Conservation (phyloP, 768 basidiomycete genomes). For the Cyclocybe cylindracea region DNA sequence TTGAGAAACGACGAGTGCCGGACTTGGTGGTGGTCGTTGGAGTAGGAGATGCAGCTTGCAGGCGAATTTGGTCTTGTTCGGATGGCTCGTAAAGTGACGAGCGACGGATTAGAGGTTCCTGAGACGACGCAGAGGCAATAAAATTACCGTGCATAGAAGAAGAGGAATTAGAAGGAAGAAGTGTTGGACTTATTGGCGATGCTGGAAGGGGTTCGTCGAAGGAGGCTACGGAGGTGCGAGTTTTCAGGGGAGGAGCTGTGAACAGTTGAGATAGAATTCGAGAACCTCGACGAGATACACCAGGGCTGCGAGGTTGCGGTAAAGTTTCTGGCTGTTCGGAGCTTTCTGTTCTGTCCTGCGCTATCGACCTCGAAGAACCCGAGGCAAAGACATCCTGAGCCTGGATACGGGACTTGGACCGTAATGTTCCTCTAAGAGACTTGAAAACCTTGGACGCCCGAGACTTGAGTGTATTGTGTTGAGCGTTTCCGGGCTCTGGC, state of each 20-base stretch:
- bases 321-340: constrained; percentile 10
- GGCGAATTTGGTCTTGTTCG: constrained; percentile 13
- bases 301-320: constrained; percentile 31
- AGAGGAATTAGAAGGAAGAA: constrained; percentile 14
- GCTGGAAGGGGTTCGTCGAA: constrained; percentile 29
- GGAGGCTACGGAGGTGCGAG: constrained; percentile 23
- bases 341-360: constrained; percentile 8
- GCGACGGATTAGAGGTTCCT: constrained; percentile 4
- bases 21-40: constrained; percentile 30
- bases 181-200: constrained; percentile 17
- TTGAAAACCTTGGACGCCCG: constrained; percentile 41
- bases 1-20: constrained; percentile 37
- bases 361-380: constrained; percentile 15
- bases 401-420: constrained; percentile 37
- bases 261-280: constrained; percentile 40
- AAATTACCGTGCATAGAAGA: constrained; percentile 4
- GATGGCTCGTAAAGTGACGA: constrained; percentile 15
- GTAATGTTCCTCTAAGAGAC: constrained; percentile 20
- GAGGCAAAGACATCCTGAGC: constrained; percentile 24
- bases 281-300: constrained; percentile 39
- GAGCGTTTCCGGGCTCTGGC: constrained; percentile 25
- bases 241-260: constrained; percentile 22
- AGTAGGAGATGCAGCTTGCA: constrained; percentile 33
- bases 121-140: neutral
- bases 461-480: constrained; percentile 43